phyloP scores from a whole-genome alignment of 768 basidiomycete species.

The Lactarius trivialis region DNA sequence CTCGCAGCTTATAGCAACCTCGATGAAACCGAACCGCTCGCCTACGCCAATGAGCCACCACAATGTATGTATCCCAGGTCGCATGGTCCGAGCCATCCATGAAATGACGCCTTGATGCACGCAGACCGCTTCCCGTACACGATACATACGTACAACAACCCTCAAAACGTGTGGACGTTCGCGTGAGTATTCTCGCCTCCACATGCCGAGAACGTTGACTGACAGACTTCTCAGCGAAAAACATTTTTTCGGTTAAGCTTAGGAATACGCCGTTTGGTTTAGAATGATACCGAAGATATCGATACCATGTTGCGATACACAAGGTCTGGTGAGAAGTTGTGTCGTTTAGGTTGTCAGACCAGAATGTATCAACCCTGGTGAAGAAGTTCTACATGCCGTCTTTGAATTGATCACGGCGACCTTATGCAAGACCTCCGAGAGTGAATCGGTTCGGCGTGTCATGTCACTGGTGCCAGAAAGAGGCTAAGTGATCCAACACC shows the following conservation, averaged over 20 bases:
- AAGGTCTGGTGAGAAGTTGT: background rate
- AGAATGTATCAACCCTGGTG: too few relatives aligned
- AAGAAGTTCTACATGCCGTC: too few relatives aligned
- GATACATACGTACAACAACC: slow-evolving; percentile 15
- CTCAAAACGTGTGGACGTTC: slow-evolving; percentile 17
- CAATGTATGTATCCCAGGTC: slow-evolving; percentile 21
- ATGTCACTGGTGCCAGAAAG: too few relatives aligned
- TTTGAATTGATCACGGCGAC: too few relatives aligned
- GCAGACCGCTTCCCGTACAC: slow-evolving; percentile 18
- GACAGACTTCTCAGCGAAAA: background rate
- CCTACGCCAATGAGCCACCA: slow-evolving; percentile 30
- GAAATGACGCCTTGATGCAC: too few relatives aligned
- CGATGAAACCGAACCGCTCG: slow-evolving; percentile 30
- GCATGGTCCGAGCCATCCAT: background rate
- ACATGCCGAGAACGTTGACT: background rate
- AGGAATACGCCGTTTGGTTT: background rate
- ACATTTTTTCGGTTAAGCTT: background rate
- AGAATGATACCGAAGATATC: background rate
- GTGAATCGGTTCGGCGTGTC: too few relatives aligned
- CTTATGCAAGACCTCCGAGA: too few relatives aligned
- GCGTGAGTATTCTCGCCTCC: slow-evolving; percentile 4
- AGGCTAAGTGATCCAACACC: too few relatives aligned
- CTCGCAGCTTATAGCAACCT: slow-evolving; percentile 21
- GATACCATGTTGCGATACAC: background rate
- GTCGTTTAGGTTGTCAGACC: background rate